phyloP scores from a whole-genome alignment of 2,329 filamentous ascomycete genomes.

The Nectriaceae sp. region DNA sequence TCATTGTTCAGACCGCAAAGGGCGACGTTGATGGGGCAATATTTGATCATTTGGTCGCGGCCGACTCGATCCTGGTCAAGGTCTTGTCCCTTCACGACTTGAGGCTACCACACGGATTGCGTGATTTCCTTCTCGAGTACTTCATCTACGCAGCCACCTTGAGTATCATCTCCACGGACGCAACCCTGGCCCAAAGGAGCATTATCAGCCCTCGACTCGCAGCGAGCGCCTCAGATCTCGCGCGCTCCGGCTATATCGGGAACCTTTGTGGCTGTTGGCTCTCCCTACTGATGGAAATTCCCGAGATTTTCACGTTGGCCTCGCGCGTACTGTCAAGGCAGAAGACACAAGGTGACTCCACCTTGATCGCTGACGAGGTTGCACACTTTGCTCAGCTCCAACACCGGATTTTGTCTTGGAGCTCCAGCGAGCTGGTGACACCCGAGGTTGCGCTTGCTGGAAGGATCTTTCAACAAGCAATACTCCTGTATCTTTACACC shows the following conservation, averaged over 20 bases:
- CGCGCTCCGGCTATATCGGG: constrained; percentile 21
- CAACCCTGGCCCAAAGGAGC: constrained; percentile 11
- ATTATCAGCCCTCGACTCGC: constrained; percentile 16
- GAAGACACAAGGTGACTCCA: constrained; percentile 24
- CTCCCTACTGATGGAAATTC: constrained; percentile 25
- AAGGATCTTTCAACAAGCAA: constrained; percentile 38
- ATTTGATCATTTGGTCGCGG: constrained; percentile 40
- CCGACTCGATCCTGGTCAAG: constrained; percentile 34
- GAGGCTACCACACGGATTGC: constrained; percentile 32
- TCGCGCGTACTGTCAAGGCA: constrained; percentile 14
- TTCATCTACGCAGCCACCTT: constrained; percentile 41
- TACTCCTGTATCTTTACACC: constrained; percentile 34
- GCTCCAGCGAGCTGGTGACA: constrained; percentile 26
- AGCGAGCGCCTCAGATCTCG: constrained; percentile 18
- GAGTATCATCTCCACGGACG: constrained; percentile 42
- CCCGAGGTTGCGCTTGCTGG: constrained; percentile 36
- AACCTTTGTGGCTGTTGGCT: constrained; percentile 30
- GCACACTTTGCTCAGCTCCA: constrained; percentile 37
- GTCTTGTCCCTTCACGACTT: constrained; percentile 29
- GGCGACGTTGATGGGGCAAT: constrained; percentile 41
- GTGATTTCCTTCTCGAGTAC: constrained; percentile 42
- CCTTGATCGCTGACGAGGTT: constrained; percentile 34
- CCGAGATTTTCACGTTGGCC: constrained; percentile 37
- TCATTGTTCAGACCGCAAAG: constrained; percentile 17
- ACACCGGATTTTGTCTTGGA: constrained; percentile 33